A percentile compares a stretch with the other conserved stretches of the same genome.
Evolutionary conservation across 2,329 filamentous ascomycete species (phyloP).

Genomic region (Phialemonium atrogriseum): DNA sequence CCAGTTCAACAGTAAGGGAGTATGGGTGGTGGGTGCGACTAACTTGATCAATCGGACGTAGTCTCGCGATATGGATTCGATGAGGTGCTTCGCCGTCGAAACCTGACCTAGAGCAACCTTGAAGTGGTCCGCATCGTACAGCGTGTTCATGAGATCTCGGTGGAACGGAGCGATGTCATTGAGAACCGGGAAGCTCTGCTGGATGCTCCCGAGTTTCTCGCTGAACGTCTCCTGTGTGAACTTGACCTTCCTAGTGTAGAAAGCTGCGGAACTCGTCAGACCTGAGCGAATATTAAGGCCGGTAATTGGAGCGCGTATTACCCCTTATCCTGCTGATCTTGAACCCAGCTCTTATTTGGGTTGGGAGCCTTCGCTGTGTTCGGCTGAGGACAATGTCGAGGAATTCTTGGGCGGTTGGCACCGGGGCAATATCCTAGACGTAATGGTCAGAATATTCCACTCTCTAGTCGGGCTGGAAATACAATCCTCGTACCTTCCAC

Average conservation of each 20-base stretch:
- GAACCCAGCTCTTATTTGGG: conserved; percentile 89
- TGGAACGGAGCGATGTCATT: conserved; percentile 53
- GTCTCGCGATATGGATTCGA: conserved; percentile 92
- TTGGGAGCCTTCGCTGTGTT: conserved; percentile 87
- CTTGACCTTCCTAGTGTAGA: conserved; percentile 98
- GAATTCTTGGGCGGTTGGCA: conserved; percentile 66
- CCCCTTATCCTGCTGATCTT: conserved; percentile 82
- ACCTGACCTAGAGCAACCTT: conserved; percentile 93
- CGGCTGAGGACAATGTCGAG: conserved; percentile 93
- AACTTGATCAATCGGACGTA: conserved; percentile 76
- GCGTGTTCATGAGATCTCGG: conserved; percentile 84
- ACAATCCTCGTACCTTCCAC: conserved; percentile 13
- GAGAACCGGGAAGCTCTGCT: conserved; percentile 87
- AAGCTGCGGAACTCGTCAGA: too few species aligned
- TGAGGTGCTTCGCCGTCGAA: conserved; percentile 90
- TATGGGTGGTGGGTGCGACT: too few species aligned
- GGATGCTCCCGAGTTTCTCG: conserved; percentile 84
- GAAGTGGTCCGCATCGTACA: conserved; percentile 98
- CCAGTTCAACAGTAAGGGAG: too few species aligned
- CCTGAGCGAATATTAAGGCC: too few species aligned
- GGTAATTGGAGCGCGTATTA: too few species aligned
- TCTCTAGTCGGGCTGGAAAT: neutral
- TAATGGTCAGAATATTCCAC: conserved; percentile 1
- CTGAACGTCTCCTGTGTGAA: conserved; percentile 88
- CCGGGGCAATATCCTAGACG: conserved; percentile 16